These are phyloP conservation scores for Penicillium sp. DNA, from an alignment of 2,329 filamentous ascomycete genomes.

Conservation along the genomic window DNA sequence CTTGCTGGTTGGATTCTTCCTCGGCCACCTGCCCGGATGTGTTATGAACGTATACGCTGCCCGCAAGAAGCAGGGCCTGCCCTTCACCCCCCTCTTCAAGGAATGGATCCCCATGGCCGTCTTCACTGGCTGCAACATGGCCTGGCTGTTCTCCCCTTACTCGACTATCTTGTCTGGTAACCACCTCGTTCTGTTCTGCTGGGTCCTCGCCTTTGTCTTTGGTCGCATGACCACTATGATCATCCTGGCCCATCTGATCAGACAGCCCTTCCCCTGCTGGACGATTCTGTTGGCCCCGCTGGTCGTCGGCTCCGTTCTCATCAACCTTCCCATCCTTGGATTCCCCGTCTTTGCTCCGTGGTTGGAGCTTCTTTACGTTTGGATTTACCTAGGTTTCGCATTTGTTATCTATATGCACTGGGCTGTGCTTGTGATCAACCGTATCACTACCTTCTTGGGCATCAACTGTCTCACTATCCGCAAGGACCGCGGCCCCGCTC, in stretches of 20 bases:
- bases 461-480: constrained; percentile 93
- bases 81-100: constrained; percentile 79
- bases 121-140: constrained; percentile 72
- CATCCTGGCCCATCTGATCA: constrained; percentile 91
- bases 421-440: constrained; percentile 86
- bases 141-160: constrained; percentile 89
- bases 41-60: constrained; percentile 81
- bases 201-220: constrained; percentile 96
- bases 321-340: constrained; percentile 78
- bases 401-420: constrained; percentile 86
- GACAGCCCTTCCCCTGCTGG: constrained; percentile 95
- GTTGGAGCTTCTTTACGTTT: constrained; percentile 78
- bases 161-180: constrained; percentile 80
- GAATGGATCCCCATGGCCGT: constrained; percentile 92
- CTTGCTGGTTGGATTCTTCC: constrained; percentile 65
- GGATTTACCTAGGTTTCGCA: constrained; percentile 81
- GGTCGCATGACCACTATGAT: constrained; percentile 99
- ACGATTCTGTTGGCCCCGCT: constrained; percentile 87
- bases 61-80: constrained; percentile 69
- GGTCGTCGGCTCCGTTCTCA: constrained; percentile 78
- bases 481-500: constrained; percentile 34
- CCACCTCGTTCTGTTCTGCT: constrained; percentile 85
- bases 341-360: constrained; percentile 65
- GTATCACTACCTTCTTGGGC: constrained; percentile 87
- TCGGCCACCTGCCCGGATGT: constrained; percentile 83